phyloP scores from a whole-genome alignment of 345 rosid species.

The Reutealis trisperma region DNA sequence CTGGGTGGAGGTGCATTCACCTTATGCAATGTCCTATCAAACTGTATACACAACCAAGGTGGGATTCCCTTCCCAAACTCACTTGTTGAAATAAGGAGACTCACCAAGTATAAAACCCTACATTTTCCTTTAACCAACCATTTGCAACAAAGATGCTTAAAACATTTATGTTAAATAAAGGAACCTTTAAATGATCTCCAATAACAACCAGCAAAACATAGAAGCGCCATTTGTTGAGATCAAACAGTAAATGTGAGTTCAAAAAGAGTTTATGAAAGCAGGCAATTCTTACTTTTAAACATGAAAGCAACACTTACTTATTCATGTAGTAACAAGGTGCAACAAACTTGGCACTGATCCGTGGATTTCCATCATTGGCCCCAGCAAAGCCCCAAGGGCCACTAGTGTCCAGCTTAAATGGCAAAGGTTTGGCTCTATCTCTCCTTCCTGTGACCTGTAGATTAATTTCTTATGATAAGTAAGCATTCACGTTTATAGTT shows the following conservation, averaged over 20 bases:
- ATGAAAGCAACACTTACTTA: conserved; percentile 49
- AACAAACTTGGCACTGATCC: conserved; percentile 73
- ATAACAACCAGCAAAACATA: not conserved
- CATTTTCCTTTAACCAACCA: not conserved
- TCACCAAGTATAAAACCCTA: not conserved
- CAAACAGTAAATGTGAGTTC: not conserved
- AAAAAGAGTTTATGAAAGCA: conserved; percentile 2
- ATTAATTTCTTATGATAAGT: conserved; percentile 14
- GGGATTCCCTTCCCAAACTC: not conserved
- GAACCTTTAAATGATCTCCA: not conserved
- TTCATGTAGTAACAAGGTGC: conserved; percentile 91
- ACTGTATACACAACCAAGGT: not conserved
- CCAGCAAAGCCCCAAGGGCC: conserved; percentile 96
- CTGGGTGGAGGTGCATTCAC: not conserved
- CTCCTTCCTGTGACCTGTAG: conserved; percentile 95
- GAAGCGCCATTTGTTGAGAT: not conserved
- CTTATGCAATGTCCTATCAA: not conserved
- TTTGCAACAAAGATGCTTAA: not conserved
- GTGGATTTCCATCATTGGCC: conserved; percentile 79
- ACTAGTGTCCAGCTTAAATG: conserved; percentile 73
- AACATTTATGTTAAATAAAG: not conserved
- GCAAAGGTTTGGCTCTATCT: conserved; percentile 93
- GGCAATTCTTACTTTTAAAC: conserved; percentile 1
- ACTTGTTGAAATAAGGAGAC: not conserved
- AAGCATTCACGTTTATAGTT: not conserved